Conservation (phyloP, 176 grass and related monocot species). For the Eleusine coracana region DNA sequence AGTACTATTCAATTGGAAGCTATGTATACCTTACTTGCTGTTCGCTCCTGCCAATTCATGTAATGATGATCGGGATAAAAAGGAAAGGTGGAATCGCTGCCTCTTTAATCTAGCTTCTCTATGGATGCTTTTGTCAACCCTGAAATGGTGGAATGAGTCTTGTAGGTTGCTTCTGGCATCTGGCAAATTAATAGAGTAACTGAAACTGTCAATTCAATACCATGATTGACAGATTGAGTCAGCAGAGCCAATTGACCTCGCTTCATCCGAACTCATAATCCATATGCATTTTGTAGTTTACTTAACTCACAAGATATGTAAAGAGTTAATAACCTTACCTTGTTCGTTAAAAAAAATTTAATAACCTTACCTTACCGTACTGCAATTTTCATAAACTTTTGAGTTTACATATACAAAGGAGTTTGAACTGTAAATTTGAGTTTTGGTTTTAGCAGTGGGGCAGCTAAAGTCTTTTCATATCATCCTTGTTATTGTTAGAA, state of each 20-base stretch:
- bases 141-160: background rate
- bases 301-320: background rate
- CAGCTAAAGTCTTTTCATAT: background rate
- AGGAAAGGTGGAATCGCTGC: background rate
- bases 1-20: background rate
- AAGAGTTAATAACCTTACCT: background rate
- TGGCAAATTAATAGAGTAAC: background rate
- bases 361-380: background rate
- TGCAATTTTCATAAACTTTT: background rate
- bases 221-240: background rate
- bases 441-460: background rate
- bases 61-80: constrained; percentile 16
- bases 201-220: background rate
- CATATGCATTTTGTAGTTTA: background rate
- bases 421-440: background rate
- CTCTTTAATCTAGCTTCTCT: constrained; percentile 18
- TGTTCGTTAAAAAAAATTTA: background rate
- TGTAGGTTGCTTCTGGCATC: constrained; percentile 17
- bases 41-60: background rate
- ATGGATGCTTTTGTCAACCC: background rate
- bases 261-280: background rate
- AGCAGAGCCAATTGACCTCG: background rate
- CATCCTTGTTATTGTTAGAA: background rate
- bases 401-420: background rate
- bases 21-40: background rate